phyloP scores from a whole-genome alignment of 306 rosid genomes.

The Hylodesmum podocarpum region DNA sequence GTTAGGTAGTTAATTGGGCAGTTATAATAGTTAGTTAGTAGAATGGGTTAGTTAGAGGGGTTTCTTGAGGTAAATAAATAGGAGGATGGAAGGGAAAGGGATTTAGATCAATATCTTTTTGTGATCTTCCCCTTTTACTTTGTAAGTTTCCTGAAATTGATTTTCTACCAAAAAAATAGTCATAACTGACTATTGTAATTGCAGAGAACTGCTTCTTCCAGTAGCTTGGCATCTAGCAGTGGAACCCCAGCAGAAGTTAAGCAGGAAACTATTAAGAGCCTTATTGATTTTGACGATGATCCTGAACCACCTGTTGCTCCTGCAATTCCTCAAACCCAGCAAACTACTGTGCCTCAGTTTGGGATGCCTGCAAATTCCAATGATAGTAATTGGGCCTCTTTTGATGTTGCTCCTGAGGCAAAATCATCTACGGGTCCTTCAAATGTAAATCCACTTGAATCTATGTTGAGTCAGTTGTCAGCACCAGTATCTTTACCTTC shows the following conservation, averaged over 20 bases:
- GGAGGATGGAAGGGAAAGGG: not conserved
- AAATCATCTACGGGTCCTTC: conserved; percentile 54
- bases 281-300: conserved; percentile 89
- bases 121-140: not conserved
- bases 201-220: conserved; percentile 81
- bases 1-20: not conserved
- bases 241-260: conserved; percentile 69
- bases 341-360: conserved; percentile 49
- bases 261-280: conserved; percentile 61
- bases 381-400: conserved; percentile 88
- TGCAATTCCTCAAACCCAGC: conserved; percentile 62
- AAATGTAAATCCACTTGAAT: conserved; percentile 68
- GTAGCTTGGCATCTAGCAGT: conserved; percentile 70
- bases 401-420: conserved; percentile 63
- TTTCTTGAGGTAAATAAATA: not conserved
- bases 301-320: conserved; percentile 62
- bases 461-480: conserved; percentile 65
- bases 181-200: conserved; percentile 27
- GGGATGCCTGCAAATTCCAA: conserved; percentile 45
- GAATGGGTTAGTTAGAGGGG: not conserved
- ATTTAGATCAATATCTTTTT: not conserved
- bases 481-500: conserved; percentile 60
- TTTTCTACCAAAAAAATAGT: not conserved
- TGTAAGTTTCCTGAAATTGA: conserved; percentile 9
- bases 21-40: not conserved